Base-by-base conservation (phyloP, 805 yeast genomes). In the Nakazawaea wyomingensis region DNA sequence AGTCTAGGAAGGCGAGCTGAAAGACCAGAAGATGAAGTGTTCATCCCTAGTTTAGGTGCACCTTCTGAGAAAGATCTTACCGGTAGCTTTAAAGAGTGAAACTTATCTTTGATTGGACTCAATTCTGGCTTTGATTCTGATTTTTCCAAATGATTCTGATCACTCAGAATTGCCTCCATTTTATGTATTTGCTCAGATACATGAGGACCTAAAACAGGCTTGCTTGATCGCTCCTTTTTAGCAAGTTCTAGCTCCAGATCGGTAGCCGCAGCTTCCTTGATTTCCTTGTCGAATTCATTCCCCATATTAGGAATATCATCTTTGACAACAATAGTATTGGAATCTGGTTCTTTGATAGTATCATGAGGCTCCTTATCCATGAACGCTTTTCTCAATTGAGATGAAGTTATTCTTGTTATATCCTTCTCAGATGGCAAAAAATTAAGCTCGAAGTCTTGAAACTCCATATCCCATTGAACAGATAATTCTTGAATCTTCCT, bases 401-500 rank as follows among this genome's bases (percentile, higher is more conserved):
- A 82, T 4, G 96, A 85, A 1, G 99, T 90, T 34, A 93, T 85
- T 49, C 87, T 72, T 4, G 95, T 81, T 51, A 93, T 85, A 70
- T 93, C 99, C 54, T 82, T 86, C 59, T 93, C 98, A 7, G 95
- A 80, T 1, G 98, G 98, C 47, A 91, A 72, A 56, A 75, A 93
- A 17, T 72, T 71, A 34, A 73, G 72, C 47, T 86, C 97, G 64
- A 93, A 91, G 6, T 78, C 84, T 29, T 78, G 72, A 54, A 93
- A 89, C 45, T 83, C 95, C 18, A 62, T 53, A 61, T 91, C 96
- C 98, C 98, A 93, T 32, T 70, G 75, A 18, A 87, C 89, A 3
- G 95, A 90, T 22, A 81, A 64, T 44, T 84, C 89, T 54, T 91
- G 96, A 14, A 91, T 68, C 28, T 74, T 74, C 52, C 91, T 68